Evolutionary conservation across 2,329 filamentous ascomycete genomes (phyloP), one percentile per base, ranked within the genome.

Genomic region (Paecilomyces niveus): DNA sequence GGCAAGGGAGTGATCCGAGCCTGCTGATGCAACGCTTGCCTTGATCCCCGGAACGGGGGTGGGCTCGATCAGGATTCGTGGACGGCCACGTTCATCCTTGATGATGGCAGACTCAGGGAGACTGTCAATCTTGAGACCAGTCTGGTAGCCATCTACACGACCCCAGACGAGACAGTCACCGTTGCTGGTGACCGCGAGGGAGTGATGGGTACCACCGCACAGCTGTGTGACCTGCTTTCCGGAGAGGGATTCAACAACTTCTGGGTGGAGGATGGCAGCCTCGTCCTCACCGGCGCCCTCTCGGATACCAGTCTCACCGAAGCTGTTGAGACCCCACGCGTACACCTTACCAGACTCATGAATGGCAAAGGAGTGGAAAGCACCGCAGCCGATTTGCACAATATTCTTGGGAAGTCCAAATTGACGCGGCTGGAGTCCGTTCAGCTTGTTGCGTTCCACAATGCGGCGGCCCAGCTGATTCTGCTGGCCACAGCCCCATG

Each of bases 321-420:
- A 95, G 75, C 89, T 92, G 81, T 96, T 96, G 31, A 93, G 79
- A 24, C 92, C 91, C 90, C 91, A 96, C 0, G 86, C 84, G 74
- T 86, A 94, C 32, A 93, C 87, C 31, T 83, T 81, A 45, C 86
- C 86, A 29, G 86, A 82, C 61, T 85, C 83, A 65, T 83, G 82
- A 54, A 91, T 82, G 54, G 88, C 88, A 66, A 96, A 93, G 65
- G 86, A 89, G 78, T 96, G 90, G 74, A 92, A 93, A 13, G 87
- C 84, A 52, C 91, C 91, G 57, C 86, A 87, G 29, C 83, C 82
- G 59, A 89, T 82, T 74, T 77, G 84, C 55, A 79, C 79, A 55
- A 89, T 84, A 62, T 77, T 76, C 67, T 82, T 81, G 62, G 81
- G 81, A 51, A 85, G 79, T 49, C 82, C 82, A 58, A 86, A 80